These are phyloP conservation scores for Ceriops zippeliana DNA, from an alignment of 345 rosid species.

Conservation along the genomic window DNA sequence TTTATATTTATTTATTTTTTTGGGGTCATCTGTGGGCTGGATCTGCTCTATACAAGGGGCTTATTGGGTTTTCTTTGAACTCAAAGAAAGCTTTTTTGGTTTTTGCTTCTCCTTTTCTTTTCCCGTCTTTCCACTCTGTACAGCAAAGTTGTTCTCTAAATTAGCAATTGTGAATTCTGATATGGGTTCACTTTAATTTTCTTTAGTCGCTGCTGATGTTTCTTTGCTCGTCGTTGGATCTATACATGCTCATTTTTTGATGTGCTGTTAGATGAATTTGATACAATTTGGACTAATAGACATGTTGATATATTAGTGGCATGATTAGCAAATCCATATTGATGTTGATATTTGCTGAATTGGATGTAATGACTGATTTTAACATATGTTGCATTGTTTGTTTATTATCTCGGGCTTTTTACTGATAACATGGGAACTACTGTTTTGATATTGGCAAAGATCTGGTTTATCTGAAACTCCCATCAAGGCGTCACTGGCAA, in stretches of 20 bases:
- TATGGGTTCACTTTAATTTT: too few species aligned
- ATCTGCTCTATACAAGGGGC: slow-evolving; percentile 16
- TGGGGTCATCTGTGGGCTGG: not conserved
- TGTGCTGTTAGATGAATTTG: slow-evolving; percentile 5
- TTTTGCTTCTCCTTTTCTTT: too few species aligned
- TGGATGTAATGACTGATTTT: not conserved
- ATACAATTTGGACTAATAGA: not conserved
- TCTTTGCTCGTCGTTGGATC: too few species aligned
- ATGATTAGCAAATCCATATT: slow-evolving; percentile 22
- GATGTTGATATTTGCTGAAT: not conserved
- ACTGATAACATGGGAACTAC: slow-evolving; percentile 3
- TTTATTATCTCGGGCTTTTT: slow-evolving; percentile 7
- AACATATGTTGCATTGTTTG: slow-evolving; percentile 12
- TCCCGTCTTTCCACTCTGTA: too few species aligned
- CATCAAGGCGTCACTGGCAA: slow-evolving; percentile 54
- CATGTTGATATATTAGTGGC: not conserved
- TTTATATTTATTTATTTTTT: too few species aligned
- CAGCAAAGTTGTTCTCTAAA: too few species aligned
- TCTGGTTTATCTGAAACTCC: slow-evolving; percentile 70
- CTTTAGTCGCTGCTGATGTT: too few species aligned
- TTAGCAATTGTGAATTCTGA: too few species aligned
- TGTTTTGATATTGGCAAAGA: slow-evolving; percentile 42
- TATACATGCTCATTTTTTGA: too few species aligned
- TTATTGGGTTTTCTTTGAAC: not conserved
- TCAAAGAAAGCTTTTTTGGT: too few species aligned